Conservation (phyloP, 176 grass and related monocot genomes). For the Poa pratensis region DNA sequence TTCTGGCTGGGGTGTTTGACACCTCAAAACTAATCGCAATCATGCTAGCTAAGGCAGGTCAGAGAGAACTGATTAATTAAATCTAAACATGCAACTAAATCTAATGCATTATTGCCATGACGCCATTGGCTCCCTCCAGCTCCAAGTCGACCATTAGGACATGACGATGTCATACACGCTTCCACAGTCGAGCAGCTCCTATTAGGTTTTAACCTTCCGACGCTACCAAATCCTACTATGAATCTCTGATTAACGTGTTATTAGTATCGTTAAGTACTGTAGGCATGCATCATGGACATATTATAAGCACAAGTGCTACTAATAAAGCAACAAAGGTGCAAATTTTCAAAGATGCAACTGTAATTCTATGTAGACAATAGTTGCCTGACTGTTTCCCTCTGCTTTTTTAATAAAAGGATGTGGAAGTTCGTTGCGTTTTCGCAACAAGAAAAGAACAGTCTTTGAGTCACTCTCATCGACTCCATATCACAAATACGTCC, state of each 20-base stretch:
- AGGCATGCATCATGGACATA: not conserved
- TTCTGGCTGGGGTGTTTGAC: conserved; percentile 10
- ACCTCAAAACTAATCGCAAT: conserved; percentile 40
- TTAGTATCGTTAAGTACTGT: not conserved
- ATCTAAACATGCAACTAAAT: conserved; percentile 27
- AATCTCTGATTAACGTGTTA: not conserved
- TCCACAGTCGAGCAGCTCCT: not conserved
- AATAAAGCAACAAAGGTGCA: not conserved
- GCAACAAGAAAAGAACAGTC: not conserved
- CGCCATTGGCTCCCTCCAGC: conserved; percentile 16
- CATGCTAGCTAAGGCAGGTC: conserved; percentile 22
- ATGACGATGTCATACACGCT: conserved; percentile 16
- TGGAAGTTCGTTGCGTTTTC: not conserved
- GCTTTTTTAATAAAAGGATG: not conserved
- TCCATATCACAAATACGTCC: conserved; percentile 1
- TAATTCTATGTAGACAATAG: conserved; percentile 22
- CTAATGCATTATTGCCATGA: conserved; percentile 56
- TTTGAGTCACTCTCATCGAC: not conserved
- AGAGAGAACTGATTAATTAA: not conserved
- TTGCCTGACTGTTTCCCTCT: conserved; percentile 7
- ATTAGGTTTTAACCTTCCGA: not conserved
- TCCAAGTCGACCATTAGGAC: not conserved
- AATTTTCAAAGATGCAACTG: not conserved
- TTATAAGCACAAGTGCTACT: conserved; percentile 5
- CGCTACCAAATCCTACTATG: conserved; percentile 33